A percentile compares a stretch with the other conserved stretches of the same genome.
Conservation (phyloP, 257 asterid species). For the Fraxinus cuspidata region DNA sequence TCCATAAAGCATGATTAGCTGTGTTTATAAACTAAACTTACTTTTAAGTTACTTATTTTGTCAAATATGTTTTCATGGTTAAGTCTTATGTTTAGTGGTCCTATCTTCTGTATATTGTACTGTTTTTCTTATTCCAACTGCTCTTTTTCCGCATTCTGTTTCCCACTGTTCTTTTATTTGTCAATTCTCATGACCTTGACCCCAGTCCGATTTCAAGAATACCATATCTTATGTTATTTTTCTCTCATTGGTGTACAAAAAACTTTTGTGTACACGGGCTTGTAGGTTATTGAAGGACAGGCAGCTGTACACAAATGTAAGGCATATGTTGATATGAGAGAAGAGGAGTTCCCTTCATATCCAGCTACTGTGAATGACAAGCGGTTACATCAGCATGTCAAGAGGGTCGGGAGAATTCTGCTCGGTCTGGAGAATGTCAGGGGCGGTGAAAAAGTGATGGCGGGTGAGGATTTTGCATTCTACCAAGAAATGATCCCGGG, state of each 20-base stretch:
- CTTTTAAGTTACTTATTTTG: no score
- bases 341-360: conserved; percentile 51
- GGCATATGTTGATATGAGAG: conserved; percentile 54
- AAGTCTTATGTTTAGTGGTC: neutral
- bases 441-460: conserved; percentile 56
- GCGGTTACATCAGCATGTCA: conserved; percentile 52
- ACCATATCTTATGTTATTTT: neutral
- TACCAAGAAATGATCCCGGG: conserved; percentile 79
- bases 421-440: conserved; percentile 56
- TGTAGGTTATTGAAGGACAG: conserved; percentile 71
- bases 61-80: no score
- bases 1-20: no score
- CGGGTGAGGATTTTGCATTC: conserved; percentile 86
- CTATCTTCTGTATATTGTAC: neutral
- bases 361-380: conserved; percentile 73
- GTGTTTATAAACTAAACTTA: no score
- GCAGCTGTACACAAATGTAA: conserved; percentile 67
- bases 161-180: neutral
- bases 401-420: conserved; percentile 57
- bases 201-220: neutral
- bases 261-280: neutral
- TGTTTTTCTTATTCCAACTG: neutral
- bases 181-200: neutral
- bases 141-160: neutral
- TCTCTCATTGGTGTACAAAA: neutral